Conservation (phyloP, 1,284 basidiomycete species). For the Phylloboletellus chloephorus region DNA sequence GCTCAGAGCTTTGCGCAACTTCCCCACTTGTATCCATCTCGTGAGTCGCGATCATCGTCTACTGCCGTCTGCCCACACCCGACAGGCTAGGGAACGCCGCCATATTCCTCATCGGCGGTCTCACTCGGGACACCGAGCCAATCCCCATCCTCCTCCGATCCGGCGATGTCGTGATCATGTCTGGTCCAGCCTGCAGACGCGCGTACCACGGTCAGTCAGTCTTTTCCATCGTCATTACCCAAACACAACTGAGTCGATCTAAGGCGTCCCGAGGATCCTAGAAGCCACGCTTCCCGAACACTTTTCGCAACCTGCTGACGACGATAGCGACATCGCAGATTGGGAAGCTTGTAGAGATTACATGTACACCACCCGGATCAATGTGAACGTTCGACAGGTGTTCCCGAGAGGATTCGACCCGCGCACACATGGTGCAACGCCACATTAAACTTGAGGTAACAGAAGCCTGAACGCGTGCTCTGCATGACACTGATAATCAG, state of each 20-base stretch:
- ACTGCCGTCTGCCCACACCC: not conserved
- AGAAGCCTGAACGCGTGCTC: not conserved
- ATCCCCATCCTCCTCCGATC: conserved; percentile 77
- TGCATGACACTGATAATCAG: conserved; percentile 6
- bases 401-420: conserved; percentile 68
- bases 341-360: conserved; percentile 63
- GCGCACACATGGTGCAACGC: conserved; percentile 2
- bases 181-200: conserved; percentile 74
- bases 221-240: conserved; percentile 2
- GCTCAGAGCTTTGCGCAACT: conserved; percentile 80
- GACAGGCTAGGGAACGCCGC: conserved; percentile 80
- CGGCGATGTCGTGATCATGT: conserved; percentile 90
- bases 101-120: conserved; percentile 83
- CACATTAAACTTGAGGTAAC: conserved; percentile 2
- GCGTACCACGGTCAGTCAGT: conserved; percentile 76
- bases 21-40: conserved; percentile 89
- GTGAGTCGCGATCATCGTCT: conserved; percentile 40
- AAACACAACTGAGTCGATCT: not conserved
- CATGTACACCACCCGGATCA: conserved; percentile 67
- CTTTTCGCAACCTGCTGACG: conserved; percentile 34
- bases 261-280: conserved; percentile 84
- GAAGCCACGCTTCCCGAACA: conserved; percentile 71
- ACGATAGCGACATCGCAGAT: conserved; percentile 30
- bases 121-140: conserved; percentile 71
- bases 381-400: conserved; percentile 87